Conservation (phyloP, 2,329 filamentous ascomycete genomes). For the Apiospora aurea region DNA sequence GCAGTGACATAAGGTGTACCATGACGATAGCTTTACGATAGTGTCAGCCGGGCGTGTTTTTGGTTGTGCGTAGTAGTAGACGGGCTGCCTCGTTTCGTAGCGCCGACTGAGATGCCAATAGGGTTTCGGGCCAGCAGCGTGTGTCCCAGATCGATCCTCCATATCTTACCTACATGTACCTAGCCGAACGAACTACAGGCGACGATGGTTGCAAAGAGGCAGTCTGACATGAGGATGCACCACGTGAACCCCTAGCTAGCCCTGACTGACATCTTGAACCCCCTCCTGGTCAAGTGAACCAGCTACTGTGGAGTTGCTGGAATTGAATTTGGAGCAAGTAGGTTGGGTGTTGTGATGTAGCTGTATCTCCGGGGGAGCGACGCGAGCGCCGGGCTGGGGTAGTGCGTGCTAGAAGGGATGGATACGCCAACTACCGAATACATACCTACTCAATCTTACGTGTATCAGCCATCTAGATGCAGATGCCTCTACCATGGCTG, state of each 20-base stretch:
- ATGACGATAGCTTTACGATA: slow-evolving; percentile 12
- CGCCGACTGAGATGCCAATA: neutral
- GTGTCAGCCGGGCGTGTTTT: neutral
- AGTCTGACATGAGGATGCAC: neutral
- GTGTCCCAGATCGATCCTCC: neutral
- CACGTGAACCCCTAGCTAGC: neutral
- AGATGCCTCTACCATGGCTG: too few species aligned
- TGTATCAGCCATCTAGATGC: too few species aligned
- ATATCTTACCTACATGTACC: too few species aligned
- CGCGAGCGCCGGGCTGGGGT: neutral
- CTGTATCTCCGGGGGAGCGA: neutral
- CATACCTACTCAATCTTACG: too few species aligned
- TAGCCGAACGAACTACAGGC: too few species aligned
- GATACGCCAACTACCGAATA: too few species aligned
- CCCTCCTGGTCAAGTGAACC: neutral
- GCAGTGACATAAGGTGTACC: neutral
- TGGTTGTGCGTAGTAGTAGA: neutral
- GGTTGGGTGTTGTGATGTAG: too few species aligned
- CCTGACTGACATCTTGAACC: neutral
- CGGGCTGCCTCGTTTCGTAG: neutral
- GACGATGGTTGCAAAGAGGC: neutral
- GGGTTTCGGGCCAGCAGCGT: neutral
- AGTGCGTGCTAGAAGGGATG: neutral
- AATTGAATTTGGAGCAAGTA: neutral
- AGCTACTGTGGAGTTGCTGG: neutral